These are phyloP conservation scores for Funneliformis caledonium DNA, from an alignment of 371 early-diverging fungal species.

Conservation along the genomic window DNA sequence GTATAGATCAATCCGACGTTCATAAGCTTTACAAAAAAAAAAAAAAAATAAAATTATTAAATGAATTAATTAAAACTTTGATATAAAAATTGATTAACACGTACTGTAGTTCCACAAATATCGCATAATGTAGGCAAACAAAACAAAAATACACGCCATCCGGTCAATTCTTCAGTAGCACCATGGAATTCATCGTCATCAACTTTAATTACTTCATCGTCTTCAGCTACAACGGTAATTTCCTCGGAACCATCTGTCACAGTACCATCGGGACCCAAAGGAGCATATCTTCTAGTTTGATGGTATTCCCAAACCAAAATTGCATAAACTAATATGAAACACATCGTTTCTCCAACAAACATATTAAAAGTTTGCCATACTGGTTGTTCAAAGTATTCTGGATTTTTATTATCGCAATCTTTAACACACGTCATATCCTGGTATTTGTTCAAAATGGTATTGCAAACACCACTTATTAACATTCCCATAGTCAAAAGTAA, in stretches of 20 bases:
- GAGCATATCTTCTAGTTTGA: constrained; percentile 44
- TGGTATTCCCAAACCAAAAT: constrained; percentile 44
- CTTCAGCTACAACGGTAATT: not conserved
- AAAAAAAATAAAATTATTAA: not conserved
- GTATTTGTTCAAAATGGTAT: constrained; percentile 83
- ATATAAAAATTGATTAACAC: constrained; percentile 13
- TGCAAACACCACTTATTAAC: constrained; percentile 82
- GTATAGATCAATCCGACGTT: constrained; percentile 92
- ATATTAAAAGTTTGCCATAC: constrained; percentile 95
- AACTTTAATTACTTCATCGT: constrained; percentile 20
- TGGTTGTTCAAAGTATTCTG: constrained; percentile 92
- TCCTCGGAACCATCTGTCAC: constrained; percentile 36
- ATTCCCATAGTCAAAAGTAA: constrained; percentile 72
- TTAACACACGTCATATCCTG: constrained; percentile 90
- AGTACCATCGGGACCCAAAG: constrained; percentile 50
- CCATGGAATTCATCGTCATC: constrained; percentile 45
- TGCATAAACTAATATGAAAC: constrained; percentile 62
- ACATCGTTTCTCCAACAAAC: constrained; percentile 92
- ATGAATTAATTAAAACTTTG: not conserved
- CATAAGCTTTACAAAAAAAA: constrained; percentile 65
- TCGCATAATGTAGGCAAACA: constrained; percentile 94
- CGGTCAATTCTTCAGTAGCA: constrained; percentile 53
- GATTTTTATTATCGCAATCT: constrained; percentile 77
- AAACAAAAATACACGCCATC: constrained; percentile 68
- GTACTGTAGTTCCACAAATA: constrained; percentile 88